A percentile compares a stretch with the other conserved stretches of the same genome.
Evolutionary conservation across 495 filamentous ascomycete species (phyloP).

Genomic region (Parmelia sp.): DNA sequence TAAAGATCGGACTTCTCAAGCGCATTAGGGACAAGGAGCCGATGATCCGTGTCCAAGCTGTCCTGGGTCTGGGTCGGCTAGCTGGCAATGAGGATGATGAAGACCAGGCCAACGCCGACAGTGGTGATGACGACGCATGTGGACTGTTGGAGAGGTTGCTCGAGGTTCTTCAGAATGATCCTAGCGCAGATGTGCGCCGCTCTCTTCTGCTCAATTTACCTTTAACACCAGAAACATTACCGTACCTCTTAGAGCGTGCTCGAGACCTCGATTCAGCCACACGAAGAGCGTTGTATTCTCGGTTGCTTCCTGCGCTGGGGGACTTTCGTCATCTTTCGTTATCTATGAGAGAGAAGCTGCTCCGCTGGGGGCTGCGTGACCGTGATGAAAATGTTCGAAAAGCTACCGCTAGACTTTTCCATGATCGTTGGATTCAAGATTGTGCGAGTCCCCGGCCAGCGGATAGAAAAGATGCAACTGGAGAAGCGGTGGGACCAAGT

Average conservation of each 20-base stretch:
- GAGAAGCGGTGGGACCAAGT: slow-evolving; percentile 53
- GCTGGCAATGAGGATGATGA: slow-evolving; percentile 74
- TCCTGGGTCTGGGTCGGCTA: slow-evolving; percentile 75
- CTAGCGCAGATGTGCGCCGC: slow-evolving; percentile 85
- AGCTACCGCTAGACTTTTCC: slow-evolving; percentile 82
- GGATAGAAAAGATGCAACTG: slow-evolving; percentile 38
- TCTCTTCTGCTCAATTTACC: slow-evolving; percentile 84
- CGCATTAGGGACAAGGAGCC: slow-evolving; percentile 89
- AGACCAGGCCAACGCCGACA: slow-evolving; percentile 62
- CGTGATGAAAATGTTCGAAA: slow-evolving; percentile 92
- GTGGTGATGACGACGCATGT: slow-evolving; percentile 47
- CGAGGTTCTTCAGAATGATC: slow-evolving; percentile 88
- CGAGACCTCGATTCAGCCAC: slow-evolving; percentile 81
- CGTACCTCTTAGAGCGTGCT: slow-evolving; percentile 84
- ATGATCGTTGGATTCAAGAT: slow-evolving; percentile 93
- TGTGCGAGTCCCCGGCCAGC: slow-evolving; percentile 60
- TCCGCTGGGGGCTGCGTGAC: slow-evolving; percentile 92
- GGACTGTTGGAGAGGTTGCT: slow-evolving; percentile 76
- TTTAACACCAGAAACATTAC: slow-evolving; percentile 71
- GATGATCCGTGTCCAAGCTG: slow-evolving; percentile 88
- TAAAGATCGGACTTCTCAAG: slow-evolving; percentile 69
- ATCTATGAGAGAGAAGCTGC: slow-evolving; percentile 91
- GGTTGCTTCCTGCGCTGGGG: slow-evolving; percentile 78
- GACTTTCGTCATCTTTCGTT: slow-evolving; percentile 95
- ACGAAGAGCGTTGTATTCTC: slow-evolving; percentile 78